phyloP scores from a whole-genome alignment of 2,329 filamentous ascomycete species.

The Trichophyton simii region DNA sequence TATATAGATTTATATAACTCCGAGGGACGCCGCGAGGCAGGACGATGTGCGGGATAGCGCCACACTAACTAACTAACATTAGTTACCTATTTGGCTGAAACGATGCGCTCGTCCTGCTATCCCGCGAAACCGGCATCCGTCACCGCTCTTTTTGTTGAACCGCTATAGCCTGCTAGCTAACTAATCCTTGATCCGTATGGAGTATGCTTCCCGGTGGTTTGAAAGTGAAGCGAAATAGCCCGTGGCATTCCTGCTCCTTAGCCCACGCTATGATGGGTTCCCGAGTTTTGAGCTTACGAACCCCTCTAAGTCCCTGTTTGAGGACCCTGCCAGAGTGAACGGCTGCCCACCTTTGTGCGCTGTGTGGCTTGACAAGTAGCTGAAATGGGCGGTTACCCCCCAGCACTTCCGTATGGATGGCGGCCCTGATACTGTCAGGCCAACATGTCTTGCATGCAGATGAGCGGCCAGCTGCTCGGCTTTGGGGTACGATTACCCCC shows the following conservation, averaged over 20 bases:
- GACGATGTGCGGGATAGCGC: neutral
- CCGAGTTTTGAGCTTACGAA: neutral
- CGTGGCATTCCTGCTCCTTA: neutral
- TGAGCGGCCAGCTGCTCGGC: neutral
- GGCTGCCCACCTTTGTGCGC: neutral
- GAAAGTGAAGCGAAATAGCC: constrained; percentile 3
- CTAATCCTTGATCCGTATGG: neutral
- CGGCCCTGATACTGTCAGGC: neutral
- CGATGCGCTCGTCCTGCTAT: neutral
- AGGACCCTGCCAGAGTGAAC: neutral
- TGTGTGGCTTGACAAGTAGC: neutral
- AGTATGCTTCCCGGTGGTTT: neutral
- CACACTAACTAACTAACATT: neutral
- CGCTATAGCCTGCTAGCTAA: neutral
- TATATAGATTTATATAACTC: neutral
- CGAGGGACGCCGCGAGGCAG: neutral
- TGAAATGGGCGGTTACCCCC: neutral
- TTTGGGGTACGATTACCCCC: neutral
- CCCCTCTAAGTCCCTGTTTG: neutral
- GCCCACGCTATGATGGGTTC: constrained; percentile 2
- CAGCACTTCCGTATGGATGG: neutral
- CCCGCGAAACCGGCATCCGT: neutral
- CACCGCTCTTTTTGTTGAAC: constrained; percentile 3
- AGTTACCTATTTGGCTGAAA: neutral
- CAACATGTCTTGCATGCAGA: constrained; percentile 1